phyloP scores from a whole-genome alignment of 2,329 filamentous ascomycete genomes.

The Pseudogymnoascus sp. region DNA sequence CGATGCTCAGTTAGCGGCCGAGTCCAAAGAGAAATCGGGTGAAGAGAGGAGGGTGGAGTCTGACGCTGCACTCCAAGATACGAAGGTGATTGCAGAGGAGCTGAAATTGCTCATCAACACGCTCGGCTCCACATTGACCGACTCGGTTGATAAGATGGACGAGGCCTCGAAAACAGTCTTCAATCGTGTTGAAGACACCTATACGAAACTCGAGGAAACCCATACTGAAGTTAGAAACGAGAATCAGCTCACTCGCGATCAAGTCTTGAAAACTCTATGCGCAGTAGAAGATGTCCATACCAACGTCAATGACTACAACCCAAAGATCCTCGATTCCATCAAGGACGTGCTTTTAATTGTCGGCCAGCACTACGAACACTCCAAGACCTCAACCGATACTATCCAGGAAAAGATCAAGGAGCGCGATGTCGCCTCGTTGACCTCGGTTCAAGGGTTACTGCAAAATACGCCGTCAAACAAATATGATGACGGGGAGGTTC shows the following conservation, averaged over 20 bases:
- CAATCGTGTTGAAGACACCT: slow-evolving; percentile 69
- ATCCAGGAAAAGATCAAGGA: slow-evolving; percentile 50
- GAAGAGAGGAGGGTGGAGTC: slow-evolving; percentile 67
- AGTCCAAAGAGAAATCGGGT: slow-evolving; percentile 63
- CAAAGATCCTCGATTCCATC: slow-evolving; percentile 77
- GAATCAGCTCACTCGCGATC: slow-evolving; percentile 73
- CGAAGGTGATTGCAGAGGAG: slow-evolving; percentile 76
- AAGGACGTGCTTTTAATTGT: slow-evolving; percentile 78
- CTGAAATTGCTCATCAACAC: slow-evolving; percentile 79
- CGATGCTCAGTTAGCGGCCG: slow-evolving; percentile 65
- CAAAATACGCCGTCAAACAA: slow-evolving; percentile 42
- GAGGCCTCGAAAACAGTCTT: slow-evolving; percentile 84
- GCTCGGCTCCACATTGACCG: slow-evolving; percentile 69
- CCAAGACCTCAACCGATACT: slow-evolving; percentile 53
- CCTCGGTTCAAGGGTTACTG: slow-evolving; percentile 47
- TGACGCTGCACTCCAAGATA: slow-evolving; percentile 62
- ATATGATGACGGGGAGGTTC: slow-evolving; percentile 54
- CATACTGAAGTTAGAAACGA: slow-evolving; percentile 66
- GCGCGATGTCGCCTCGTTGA: slow-evolving; percentile 37
- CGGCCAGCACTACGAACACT: slow-evolving; percentile 80
- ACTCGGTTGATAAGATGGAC: slow-evolving; percentile 77
- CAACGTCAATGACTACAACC: slow-evolving; percentile 73
- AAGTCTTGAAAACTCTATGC: slow-evolving; percentile 65
- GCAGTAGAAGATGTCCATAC: slow-evolving; percentile 68
- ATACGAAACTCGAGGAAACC: slow-evolving; percentile 64